Evolutionary conservation across 2,329 filamentous ascomycete genomes (phyloP), one percentile per base, ranked within the genome.

Genomic region (Fusarium odoratissimum): DNA sequence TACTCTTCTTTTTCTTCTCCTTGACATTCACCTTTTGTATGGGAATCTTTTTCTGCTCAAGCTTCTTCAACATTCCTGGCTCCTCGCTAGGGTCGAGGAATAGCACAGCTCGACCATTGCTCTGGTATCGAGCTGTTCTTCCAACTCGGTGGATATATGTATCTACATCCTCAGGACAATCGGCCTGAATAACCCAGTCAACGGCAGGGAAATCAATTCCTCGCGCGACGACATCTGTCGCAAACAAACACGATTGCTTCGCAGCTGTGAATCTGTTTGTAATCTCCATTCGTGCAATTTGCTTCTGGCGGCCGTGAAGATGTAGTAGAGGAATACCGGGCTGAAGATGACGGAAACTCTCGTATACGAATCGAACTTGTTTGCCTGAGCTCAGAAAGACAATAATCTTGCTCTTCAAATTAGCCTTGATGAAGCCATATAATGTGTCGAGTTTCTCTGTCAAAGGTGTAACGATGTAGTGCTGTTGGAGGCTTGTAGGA

Each of bases 141-240:
- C 96, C 96, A 8, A 98, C 95, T 66, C 96, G 91, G 83, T 99
- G 96, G 75, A 99, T 98, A 78, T 99, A 99, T 0, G 96, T 99
- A 78, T 98, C 96, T 8, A 93, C 93, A 80, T 99, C 95, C 81
- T 99, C 96, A 0, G 96, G 96, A 74, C 94, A 97, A 81, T 99
- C 96, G n/a, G 94, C 88, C 80, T 99, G 96, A n/a, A 99, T 94
- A 9, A 99, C 96, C 93, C 96, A 99, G 81, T 99, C 96, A 0
- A 99, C 96, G 6, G 95, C 92, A 0, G 96, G 96, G 79, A 99
- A 98, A 81, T 99, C 96, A 17, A 99, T 89, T 72, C 96, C 96
- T 81, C 96, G 90, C 0, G 96, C 96, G 8, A 97, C 95, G 10
- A 99, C 94, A 79, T 99, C 96, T 0, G 96, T 99, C 3, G 96